Conservation (phyloP, 2,329 filamentous ascomycete species). For the Talaromyces rugulosus region DNA sequence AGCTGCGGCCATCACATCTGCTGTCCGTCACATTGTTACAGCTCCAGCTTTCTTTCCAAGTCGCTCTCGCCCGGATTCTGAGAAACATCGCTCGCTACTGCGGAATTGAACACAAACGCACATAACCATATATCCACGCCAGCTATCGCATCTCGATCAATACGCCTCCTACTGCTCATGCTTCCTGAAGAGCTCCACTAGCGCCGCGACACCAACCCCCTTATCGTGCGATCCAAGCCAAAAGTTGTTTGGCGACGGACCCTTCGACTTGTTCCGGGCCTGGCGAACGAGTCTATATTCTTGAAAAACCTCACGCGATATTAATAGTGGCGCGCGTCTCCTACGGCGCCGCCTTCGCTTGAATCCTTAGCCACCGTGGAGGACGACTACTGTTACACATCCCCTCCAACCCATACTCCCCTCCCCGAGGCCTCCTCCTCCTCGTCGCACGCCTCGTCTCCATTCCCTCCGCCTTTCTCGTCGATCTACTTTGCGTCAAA, state of each 20-base stretch:
- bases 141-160: background rate
- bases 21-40: background rate
- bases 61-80: background rate
- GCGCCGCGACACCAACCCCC: conserved; percentile 2
- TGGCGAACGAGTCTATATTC: background rate
- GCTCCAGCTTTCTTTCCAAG: background rate
- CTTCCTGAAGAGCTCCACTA: background rate
- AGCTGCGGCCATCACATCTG: background rate
- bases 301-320: conserved; percentile 24
- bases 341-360: conserved; percentile 41
- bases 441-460: conserved; percentile 49
- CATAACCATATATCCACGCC: background rate
- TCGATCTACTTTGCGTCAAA: conserved; percentile 56
- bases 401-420: conserved; percentile 36
- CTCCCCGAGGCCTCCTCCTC: conserved; percentile 42
- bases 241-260: background rate
- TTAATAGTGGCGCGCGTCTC: conserved; percentile 32
- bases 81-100: background rate
- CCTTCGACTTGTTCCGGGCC: background rate
- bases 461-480: conserved; percentile 59
- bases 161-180: background rate
- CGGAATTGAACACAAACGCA: background rate
- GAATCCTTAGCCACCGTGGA: conserved; percentile 36
- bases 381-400: conserved; percentile 34
- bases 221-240: conserved; percentile 8